Evolutionary conservation across 495 filamentous ascomycete species (phyloP), one percentile per base, ranked within the genome.

Genomic region (Neurospora sp.): DNA sequence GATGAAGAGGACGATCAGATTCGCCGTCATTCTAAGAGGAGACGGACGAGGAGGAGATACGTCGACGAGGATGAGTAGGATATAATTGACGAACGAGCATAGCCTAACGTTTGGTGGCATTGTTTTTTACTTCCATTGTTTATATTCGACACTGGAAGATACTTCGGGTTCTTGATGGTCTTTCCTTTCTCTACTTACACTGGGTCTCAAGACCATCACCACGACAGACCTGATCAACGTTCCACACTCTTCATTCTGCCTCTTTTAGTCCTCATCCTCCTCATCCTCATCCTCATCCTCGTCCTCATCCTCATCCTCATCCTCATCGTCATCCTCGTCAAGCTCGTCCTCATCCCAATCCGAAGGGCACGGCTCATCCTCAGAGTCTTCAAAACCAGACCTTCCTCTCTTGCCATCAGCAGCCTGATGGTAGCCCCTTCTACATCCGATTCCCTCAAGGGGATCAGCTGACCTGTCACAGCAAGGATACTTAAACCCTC

Each of bases 241-340:
- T 5, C 23, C 54, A 8, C 5, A 12, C 11, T 12, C 46, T 46
- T 23, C 20, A 54, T 6, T 54, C 4, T 12, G 20, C 46, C 20
- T 54, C 10, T 54, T 23, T 2, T 6, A 54, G 9, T 77, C 78
- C 35, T 77, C 75, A 69, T 79, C 23, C 18, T 87, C 84, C 70
- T 85, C 75, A 41, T 83, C 83, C 38, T 86, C 82, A 6, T 83
- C 80, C 2, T 81, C 82, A 14, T 49, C 18, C 16, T n/a, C n/a
- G n/a, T n/a, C n/a, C n/a, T n/a, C n/a, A n/a, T n/a, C n/a, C n/a
- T n/a, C n/a, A n/a, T 23, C 44, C 0, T 54, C 20, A 27, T 69
- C 71, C 54, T 77, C 75, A 39, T 74, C 78, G 7, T 4, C 18
- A 46, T n/a, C 7, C 18, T 46, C 44, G 44, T 20, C 18, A 44